phyloP scores from a whole-genome alignment of 2,329 filamentous ascomycete genomes.

The Aspergillus pseudoterreus region DNA sequence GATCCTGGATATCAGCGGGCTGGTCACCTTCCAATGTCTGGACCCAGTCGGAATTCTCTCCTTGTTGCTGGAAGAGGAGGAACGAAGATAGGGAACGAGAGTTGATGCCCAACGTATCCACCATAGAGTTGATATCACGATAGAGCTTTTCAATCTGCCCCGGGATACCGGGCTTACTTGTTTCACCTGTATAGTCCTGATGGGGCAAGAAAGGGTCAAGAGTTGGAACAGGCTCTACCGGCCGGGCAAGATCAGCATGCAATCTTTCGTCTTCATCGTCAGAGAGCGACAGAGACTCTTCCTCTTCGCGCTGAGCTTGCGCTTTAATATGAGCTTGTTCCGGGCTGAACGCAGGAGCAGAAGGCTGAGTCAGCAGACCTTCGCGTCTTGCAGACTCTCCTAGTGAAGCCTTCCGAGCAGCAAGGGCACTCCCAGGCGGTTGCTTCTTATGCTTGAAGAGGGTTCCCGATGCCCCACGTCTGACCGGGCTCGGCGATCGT shows the following conservation, averaged over 20 bases:
- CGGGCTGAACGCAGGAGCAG: conserved; percentile 23
- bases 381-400: conserved; percentile 30
- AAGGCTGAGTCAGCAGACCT: conserved; percentile 18
- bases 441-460: conserved; percentile 27
- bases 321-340: conserved; percentile 27
- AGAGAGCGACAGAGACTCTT: conserved; percentile 34
- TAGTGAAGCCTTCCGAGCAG: conserved; percentile 38
- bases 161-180: conserved; percentile 45
- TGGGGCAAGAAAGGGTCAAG: conserved; percentile 49
- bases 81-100: conserved; percentile 61
- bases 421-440: conserved; percentile 35
- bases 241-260: conserved; percentile 42
- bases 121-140: conserved; percentile 68
- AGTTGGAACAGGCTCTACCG: conserved; percentile 40
- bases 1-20: conserved; percentile 65
- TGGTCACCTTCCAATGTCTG: conserved; percentile 45
- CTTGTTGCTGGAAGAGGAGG: conserved; percentile 45
- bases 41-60: conserved; percentile 49
- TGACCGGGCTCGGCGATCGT: conserved; percentile 47
- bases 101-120: conserved; percentile 87
- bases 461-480: conserved; percentile 25
- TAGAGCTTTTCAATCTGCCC: conserved; percentile 49
- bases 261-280: conserved; percentile 47
- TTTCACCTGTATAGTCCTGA: conserved; percentile 43
- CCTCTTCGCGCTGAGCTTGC: conserved; percentile 27